Evolutionary conservation across 2,329 filamentous ascomycete genomes (phyloP).

Genomic region (Biscogniauxia sp.): DNA sequence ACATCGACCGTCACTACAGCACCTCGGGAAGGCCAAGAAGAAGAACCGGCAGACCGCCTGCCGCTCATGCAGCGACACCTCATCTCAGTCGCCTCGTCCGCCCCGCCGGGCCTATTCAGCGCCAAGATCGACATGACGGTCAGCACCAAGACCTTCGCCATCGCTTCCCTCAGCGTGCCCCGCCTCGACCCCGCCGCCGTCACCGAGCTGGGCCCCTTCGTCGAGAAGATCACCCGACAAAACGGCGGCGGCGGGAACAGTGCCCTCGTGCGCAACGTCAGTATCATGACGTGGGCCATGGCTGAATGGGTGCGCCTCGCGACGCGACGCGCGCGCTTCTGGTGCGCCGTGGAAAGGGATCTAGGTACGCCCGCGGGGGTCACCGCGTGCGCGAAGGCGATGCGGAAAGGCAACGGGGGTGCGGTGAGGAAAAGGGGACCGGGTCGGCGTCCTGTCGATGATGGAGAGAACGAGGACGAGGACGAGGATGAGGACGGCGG

Average conservation of each 20-base stretch:
- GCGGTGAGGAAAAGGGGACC: slow-evolving; percentile 17
- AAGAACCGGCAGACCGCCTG: slow-evolving; percentile 7
- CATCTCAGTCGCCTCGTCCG: slow-evolving; percentile 48
- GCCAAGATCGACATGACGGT: slow-evolving; percentile 59
- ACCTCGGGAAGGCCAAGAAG: slow-evolving; percentile 29
- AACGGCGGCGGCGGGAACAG: slow-evolving; percentile 34
- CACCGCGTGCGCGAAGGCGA: slow-evolving; percentile 29
- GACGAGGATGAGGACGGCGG: slow-evolving; percentile 22
- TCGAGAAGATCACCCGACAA: slow-evolving; percentile 40
- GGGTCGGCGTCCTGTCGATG: slow-evolving; percentile 15
- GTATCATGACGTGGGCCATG: slow-evolving; percentile 64
- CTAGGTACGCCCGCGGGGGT: slow-evolving; percentile 39
- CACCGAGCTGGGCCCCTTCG: slow-evolving; percentile 55
- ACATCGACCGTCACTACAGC: slow-evolving; percentile 51
- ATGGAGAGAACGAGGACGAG: slow-evolving; percentile 14
- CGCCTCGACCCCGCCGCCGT: slow-evolving; percentile 57
- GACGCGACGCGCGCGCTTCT: slow-evolving; percentile 59
- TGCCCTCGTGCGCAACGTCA: slow-evolving; percentile 55
- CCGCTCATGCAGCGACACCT: slow-evolving; percentile 52
- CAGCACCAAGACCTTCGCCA: slow-evolving; percentile 48
- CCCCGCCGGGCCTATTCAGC: slow-evolving; percentile 54
- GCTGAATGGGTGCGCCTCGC: slow-evolving; percentile 65
- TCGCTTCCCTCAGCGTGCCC: slow-evolving; percentile 53
- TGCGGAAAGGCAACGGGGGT: slow-evolving; percentile 23
- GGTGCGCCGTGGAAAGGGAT: slow-evolving; percentile 52